A percentile compares a stretch with the other conserved stretches of the same genome.
phyloP scores from a whole-genome alignment of 441 rosid genomes.

The Brassica hybrid region DNA sequence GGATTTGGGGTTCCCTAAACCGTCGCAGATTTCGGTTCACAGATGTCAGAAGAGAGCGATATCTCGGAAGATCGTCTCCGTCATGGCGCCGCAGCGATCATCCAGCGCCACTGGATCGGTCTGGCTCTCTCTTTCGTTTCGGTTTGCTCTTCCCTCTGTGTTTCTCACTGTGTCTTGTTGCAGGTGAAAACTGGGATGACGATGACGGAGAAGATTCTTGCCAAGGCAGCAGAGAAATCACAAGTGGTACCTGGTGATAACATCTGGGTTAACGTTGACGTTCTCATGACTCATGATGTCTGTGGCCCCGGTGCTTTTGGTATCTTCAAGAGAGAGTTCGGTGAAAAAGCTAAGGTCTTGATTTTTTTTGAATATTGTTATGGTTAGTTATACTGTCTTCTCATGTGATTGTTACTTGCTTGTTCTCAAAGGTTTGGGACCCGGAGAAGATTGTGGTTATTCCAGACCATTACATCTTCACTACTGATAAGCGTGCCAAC shows the following conservation, averaged over 20 bases:
- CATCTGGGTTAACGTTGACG: conserved; percentile 91
- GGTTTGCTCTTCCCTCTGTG: neutral
- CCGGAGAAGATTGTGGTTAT: conserved; percentile 90
- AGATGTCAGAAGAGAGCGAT: conserved; percentile 64
- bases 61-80: conserved; percentile 68
- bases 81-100: conserved; percentile 82
- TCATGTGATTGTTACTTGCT: too few relatives aligned
- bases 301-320: conserved; percentile 96
- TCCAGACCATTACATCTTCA: conserved; percentile 97
- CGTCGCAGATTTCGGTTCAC: conserved; percentile 54
- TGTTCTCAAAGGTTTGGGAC: conserved; percentile 83
- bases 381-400: neutral
- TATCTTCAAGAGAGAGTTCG: conserved; percentile 90
- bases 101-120: conserved; percentile 89
- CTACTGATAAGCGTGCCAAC: conserved; percentile 94
- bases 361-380: neutral
- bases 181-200: conserved; percentile 85
- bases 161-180: too few relatives aligned
- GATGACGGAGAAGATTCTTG: conserved; percentile 91
- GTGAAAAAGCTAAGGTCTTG: conserved; percentile 79
- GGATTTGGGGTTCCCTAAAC: conserved; percentile 55
- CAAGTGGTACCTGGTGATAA: conserved; percentile 87
- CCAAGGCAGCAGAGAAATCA: conserved; percentile 80
- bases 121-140: conserved; percentile 26
- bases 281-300: conserved; percentile 96